phyloP scores from a whole-genome alignment of 305 asterid genomes.

The Plantago lanceolata region DNA sequence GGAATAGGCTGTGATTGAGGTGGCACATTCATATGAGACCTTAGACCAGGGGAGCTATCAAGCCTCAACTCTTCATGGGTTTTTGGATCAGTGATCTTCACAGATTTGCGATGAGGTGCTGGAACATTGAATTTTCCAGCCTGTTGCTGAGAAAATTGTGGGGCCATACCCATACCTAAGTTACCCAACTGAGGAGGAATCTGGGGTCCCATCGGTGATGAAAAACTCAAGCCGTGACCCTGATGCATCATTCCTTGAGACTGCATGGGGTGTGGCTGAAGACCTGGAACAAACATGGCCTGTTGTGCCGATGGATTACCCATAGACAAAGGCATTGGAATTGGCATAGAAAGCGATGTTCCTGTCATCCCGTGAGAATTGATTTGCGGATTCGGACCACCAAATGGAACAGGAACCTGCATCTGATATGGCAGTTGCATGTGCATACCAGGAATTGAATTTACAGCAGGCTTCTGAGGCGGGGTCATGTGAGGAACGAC shows the following conservation, averaged over 20 bases:
- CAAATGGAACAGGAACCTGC: conserved; percentile 57
- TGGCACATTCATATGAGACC: conserved; percentile 54
- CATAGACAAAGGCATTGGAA: conserved; percentile 48
- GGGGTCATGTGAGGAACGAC: conserved; percentile 42
- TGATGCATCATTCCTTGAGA: conserved; percentile 78
- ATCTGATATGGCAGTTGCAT: conserved; percentile 58
- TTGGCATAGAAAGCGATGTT: conserved; percentile 50
- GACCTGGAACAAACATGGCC: conserved; percentile 59
- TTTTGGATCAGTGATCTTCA: conserved; percentile 82
- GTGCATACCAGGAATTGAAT: conserved; percentile 49
- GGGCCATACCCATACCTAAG: conserved; percentile 54
- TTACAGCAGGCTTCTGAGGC: conserved; percentile 51
- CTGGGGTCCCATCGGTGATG: conserved; percentile 65
- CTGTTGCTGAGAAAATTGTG: conserved; percentile 62
- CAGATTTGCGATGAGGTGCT: conserved; percentile 43
- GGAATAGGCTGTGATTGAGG: conserved; percentile 58
- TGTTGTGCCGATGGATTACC: conserved; percentile 65
- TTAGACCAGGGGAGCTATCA: conserved; percentile 52
- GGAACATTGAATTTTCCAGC: conserved; percentile 41
- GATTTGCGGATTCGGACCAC: conserved; percentile 66
- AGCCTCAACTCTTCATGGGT: conserved; percentile 84
- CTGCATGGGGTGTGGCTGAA: conserved; percentile 69
- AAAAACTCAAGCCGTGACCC: conserved; percentile 56
- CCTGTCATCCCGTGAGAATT: conserved; percentile 63
- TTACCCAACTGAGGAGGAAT: conserved; percentile 59